Evolutionary conservation across 768 basidiomycete genomes (phyloP).

Genomic region (Boletales sp.): DNA sequence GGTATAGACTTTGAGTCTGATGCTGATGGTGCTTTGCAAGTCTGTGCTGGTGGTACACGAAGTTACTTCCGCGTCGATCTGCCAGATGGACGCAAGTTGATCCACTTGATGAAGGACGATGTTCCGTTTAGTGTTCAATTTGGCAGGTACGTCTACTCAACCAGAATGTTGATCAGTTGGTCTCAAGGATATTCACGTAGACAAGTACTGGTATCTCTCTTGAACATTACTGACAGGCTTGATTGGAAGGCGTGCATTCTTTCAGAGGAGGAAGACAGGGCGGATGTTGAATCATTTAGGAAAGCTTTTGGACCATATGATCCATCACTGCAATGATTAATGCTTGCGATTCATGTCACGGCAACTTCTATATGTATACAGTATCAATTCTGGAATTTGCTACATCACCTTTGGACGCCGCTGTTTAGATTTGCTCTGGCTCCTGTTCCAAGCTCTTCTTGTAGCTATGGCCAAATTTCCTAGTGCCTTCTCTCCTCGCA

Average conservation of each 20-base stretch:
- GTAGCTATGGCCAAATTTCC: slow-evolving; percentile 67
- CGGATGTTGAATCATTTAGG: slow-evolving; percentile 83
- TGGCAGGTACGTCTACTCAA: slow-evolving; percentile 59
- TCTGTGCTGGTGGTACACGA: slow-evolving; percentile 45
- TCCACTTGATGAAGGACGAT: slow-evolving; percentile 78
- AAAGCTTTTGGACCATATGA: slow-evolving; percentile 75
- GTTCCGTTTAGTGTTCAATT: slow-evolving; percentile 88
- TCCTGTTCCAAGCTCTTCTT: slow-evolving; percentile 51
- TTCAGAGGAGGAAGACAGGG: slow-evolving; percentile 79
- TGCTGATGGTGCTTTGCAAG: slow-evolving; percentile 56
- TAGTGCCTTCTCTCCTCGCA: slow-evolving; percentile 59
- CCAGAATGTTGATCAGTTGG: not conserved
- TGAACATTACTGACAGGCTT: slow-evolving; percentile 71
- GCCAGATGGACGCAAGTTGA: slow-evolving; percentile 79
- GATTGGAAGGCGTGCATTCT: slow-evolving; percentile 92
- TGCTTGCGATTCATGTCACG: not conserved
- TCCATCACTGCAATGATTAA: slow-evolving; percentile 35
- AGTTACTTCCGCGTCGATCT: slow-evolving; percentile 92
- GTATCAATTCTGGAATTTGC: not conserved
- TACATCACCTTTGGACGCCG: not conserved
- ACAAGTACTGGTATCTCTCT: slow-evolving; percentile 73
- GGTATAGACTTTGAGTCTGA: slow-evolving; percentile 78
- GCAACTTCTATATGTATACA: not conserved
- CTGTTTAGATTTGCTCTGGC: slow-evolving; percentile 20
- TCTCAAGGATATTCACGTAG: slow-evolving; percentile 38